Evolutionary conservation across 495 filamentous ascomycete genomes (phyloP), one percentile per base, ranked within the genome.

Genomic region (Xylaria acuta): DNA sequence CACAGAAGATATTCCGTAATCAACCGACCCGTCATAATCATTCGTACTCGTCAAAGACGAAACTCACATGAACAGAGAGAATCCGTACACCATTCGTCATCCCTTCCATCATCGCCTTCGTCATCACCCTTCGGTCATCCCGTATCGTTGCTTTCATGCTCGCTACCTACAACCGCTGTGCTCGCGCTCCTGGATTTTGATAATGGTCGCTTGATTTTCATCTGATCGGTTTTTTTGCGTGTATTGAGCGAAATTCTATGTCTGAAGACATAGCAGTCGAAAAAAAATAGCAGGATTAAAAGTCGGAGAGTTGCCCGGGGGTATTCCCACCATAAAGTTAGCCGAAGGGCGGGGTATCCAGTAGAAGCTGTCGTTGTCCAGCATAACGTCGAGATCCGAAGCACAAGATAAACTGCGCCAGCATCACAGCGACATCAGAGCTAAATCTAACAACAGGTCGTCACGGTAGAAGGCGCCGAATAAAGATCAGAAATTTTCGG

Each of bases 281-380:
- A 30, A 45, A 34, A 38, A 43, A 51, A 69, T 32, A 56, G 68
- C 47, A 69, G 38, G 34, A 49, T 60, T 36, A 47, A 60, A 34
- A n/a, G 38, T 67, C 18, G 58, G 65, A 51, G 20, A 65, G 56
- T 49, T 65, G 22, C 53, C 65, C 64, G 54, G 30, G 41, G 56
- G 40, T 64, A 71, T 69, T 59, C 56, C 76, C 72, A 78, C 77
- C 71, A 72, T 32, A 59, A 69, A 66, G 60, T 62, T 59, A 67
- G 65, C 38, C 64, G 51, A 72, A 66, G 36, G 38, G 38, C 18
- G 70, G 70, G 63, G 49, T 72, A 72, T 72, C 70, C 70, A 66
- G 71, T 69, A 56, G 72, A 71, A 63, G 59, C 68, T 74, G 75
- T 64, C 53, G 25, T 32, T 36, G 34, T 74, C 72, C 18, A 67